These are phyloP conservation scores for Cyclotella atomus DNA, from an alignment of 108 stramenopile genomes.

Conservation along the genomic window DNA sequence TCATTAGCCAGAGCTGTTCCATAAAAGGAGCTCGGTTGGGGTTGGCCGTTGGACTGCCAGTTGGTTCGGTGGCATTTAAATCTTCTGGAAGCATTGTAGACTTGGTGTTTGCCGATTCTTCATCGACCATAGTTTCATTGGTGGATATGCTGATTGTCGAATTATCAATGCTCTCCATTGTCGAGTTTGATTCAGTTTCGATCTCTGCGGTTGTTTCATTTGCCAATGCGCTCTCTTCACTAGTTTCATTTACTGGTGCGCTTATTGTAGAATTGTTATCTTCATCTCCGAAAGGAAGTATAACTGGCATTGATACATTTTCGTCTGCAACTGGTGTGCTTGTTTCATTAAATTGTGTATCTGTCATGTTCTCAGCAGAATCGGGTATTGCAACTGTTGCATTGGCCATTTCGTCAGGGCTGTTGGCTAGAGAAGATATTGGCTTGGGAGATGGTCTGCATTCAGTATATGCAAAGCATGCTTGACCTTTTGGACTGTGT, in stretches of 20 bases:
- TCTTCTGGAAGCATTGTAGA: neutral
- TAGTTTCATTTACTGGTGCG: no score
- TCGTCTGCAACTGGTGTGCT: neutral
- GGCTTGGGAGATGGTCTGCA: slow-evolving; percentile 32
- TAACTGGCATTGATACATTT: no score
- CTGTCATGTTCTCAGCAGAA: neutral
- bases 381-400: slow-evolving; percentile 4
- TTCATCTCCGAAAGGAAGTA: neutral
- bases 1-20: neutral
- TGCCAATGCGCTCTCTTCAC: neutral
- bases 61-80: neutral
- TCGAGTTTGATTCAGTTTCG: neutral
- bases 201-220: neutral
- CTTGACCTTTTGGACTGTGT: neutral
- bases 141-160: neutral
- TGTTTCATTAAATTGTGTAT: neutral
- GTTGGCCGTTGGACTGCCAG: neutral
- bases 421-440: neutral
- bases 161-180: no score
- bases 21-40: neutral
- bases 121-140: neutral
- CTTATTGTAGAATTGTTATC: neutral
- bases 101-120: neutral
- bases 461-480: slow-evolving; percentile 33
- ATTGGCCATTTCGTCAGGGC: neutral